Base-by-base conservation (phyloP, 257 asterid species). In the Apocynum venetum region DNA sequence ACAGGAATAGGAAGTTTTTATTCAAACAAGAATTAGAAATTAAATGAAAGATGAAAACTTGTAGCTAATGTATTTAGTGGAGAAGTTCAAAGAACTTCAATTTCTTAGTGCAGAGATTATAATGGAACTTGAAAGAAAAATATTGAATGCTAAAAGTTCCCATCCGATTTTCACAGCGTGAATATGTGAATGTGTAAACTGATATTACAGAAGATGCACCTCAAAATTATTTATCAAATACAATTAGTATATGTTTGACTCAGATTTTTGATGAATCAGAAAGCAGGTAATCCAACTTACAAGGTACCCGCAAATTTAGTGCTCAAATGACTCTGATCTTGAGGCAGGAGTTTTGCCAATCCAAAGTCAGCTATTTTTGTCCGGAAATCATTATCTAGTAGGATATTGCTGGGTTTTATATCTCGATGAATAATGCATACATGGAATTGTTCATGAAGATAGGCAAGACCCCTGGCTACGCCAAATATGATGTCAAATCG, bases 241-340 rank as follows among this genome's bases (percentile, higher is more conserved):
- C 31, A 25, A 25, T 25, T 25, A 25, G 31, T 25, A 25, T 12
- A 9, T 44, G 53, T 35, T 35, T 12, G 14, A 31, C 4, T 49
- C 13, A 73, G 52, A 31, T 40, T 3, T 17, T 53, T 51, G 4
- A 15, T 6, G 36, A 31, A 60, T 2, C n/a, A 35, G 57, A 51
- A 49, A 12, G 64, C 4, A 49, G 46, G 31, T 49, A 14, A 43
- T 73, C 31, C 68, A 57, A 81, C 97, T 82, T 85, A 91, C 98
- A 93, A 79, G 76, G 98, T 91, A 61, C 97, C 97, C 1, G 97
- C 97, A 86, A 93, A 93, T 84, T 84, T 92, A 55, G 97, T 93
- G 86, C 96, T 93, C 73, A 93, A 84, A 77, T 93, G 97, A 52
- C 88, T 89, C 86, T 82, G 88, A 78, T 90, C 88, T 83, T 86